Base-by-base conservation (phyloP, 352 stramenopile species). In the Phytophthora kernoviae region DNA sequence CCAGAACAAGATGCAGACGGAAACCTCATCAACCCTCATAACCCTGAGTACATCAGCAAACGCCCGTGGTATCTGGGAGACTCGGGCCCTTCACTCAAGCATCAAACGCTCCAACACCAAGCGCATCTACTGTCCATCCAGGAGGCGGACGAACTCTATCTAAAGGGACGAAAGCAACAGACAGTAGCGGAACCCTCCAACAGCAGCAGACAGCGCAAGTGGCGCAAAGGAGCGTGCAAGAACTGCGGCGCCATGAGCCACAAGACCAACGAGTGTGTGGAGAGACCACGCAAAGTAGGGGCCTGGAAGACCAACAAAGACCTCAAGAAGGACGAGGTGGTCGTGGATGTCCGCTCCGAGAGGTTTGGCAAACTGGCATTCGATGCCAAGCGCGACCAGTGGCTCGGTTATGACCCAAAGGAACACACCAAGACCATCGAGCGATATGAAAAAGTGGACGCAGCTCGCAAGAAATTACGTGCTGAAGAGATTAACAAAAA, bases 21-120 rank as follows among this genome's bases (percentile, higher is more conserved):
- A 18, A 96, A 96, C 57, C 98, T 99, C 65, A 99, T 99, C 71
- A 99, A 99, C 77, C 97, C 97, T 37, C 97, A 99, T 85, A 99
- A 99, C 73, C 98, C 98, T 40, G 96, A 99, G 77, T 99, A 98
- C 80, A 99, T 99, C 68, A 98, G 91, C 43, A 98, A 99, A 77
- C 87, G 94, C 62, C 98, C 98, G 47, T 99, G 98, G 98, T 99
- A 99, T 78, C 77, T 99, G 43, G 97, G 93, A 53, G 83, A 97
- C 65, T 90, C 79, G 44, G 93, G 93, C 27, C 91, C 95, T 22
- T 98, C 93, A 36, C 81, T 99, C 46, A 97, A 98, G 58, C 96
- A 99, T 73, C 96, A 99, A 79, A 93, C 86, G 48, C 62, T 92
- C 47, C 77, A 98, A 61, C 95, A 96, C 57, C 82, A 97, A 63